A percentile compares a stretch with the other conserved stretches of the same genome.
These are phyloP conservation scores for Pythium phragmiticola DNA, from an alignment of 352 stramenopile genomes.

Conservation along the genomic window DNA sequence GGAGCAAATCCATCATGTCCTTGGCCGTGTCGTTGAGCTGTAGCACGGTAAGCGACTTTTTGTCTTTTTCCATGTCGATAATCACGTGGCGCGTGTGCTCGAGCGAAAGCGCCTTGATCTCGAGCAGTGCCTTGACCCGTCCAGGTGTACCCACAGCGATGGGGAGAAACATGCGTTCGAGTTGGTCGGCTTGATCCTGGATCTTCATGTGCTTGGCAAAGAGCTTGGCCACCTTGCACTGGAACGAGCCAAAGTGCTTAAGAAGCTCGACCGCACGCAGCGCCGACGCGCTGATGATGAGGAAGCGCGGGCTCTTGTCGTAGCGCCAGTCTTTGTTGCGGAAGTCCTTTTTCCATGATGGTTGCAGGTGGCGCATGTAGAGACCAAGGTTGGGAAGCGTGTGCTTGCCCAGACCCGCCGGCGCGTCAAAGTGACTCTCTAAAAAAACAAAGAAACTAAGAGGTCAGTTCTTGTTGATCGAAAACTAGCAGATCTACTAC, in stretches of 20 bases:
- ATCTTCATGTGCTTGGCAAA: slow-evolving; percentile 94
- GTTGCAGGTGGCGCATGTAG: slow-evolving; percentile 74
- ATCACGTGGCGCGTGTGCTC: slow-evolving; percentile 79
- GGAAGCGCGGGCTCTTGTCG: slow-evolving; percentile 89
- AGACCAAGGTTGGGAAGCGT: slow-evolving; percentile 66
- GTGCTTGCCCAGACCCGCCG: slow-evolving; percentile 74
- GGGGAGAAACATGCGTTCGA: slow-evolving; percentile 66
- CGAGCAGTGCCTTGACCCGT: slow-evolving; percentile 76
- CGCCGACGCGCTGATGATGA: slow-evolving; percentile 92
- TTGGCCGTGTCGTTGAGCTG: slow-evolving; percentile 84
- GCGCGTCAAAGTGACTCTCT: slow-evolving; percentile 71
- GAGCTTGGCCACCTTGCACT: slow-evolving; percentile 94
- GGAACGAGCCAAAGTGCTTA: slow-evolving; percentile 87
- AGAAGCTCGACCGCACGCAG: slow-evolving; percentile 90
- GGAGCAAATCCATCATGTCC: slow-evolving; percentile 77
- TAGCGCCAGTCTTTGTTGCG: slow-evolving; percentile 67
- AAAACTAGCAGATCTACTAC: neutral
- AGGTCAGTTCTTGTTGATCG: neutral
- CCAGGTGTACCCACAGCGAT: slow-evolving; percentile 80
- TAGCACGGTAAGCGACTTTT: slow-evolving; percentile 81
- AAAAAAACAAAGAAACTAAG: neutral
- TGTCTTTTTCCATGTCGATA: slow-evolving; percentile 87
- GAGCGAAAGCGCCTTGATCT: slow-evolving; percentile 73
- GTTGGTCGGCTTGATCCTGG: slow-evolving; percentile 85
- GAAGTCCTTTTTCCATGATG: slow-evolving; percentile 78